These are phyloP conservation scores for Venustampulla echinocandica DNA, from an alignment of 495 filamentous ascomycete species.

Conservation along the genomic window DNA sequence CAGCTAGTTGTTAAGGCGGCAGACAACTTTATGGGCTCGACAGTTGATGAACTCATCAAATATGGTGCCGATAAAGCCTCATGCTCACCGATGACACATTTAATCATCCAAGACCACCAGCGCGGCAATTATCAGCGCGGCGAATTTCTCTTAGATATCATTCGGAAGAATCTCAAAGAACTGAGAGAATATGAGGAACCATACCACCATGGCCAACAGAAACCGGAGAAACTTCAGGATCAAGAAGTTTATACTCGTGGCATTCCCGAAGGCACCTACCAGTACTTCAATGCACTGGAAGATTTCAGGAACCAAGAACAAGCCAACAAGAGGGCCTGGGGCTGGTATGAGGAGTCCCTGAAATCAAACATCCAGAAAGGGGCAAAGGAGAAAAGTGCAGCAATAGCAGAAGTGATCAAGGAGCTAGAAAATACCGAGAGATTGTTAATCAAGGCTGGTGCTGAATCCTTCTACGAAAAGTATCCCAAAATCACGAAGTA, in stretches of 20 bases:
- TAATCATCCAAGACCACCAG: slow-evolving; percentile 19
- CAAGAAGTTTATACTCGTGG: slow-evolving; percentile 35
- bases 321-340: slow-evolving; percentile 24
- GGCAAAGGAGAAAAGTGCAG: slow-evolving; percentile 40
- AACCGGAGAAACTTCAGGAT: slow-evolving; percentile 21
- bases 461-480: slow-evolving; percentile 56
- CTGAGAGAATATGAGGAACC: slow-evolving; percentile 35
- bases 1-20: slow-evolving; percentile 58
- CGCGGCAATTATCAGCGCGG: slow-evolving; percentile 20
- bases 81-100: slow-evolving; percentile 29
- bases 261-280: slow-evolving; percentile 41
- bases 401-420: slow-evolving; percentile 36
- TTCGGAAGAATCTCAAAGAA: slow-evolving; percentile 37
- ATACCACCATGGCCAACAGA: slow-evolving; percentile 7
- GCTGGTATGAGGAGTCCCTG: slow-evolving; percentile 19
- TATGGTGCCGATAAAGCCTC: slow-evolving; percentile 51
- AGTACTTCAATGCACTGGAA: slow-evolving; percentile 28
- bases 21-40: slow-evolving; percentile 35
- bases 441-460: slow-evolving; percentile 43
- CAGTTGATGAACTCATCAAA: slow-evolving; percentile 48
- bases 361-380: slow-evolving; percentile 24
- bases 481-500: slow-evolving; percentile 41
- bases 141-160: slow-evolving; percentile 46
- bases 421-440: slow-evolving; percentile 46
- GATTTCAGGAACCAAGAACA: slow-evolving; percentile 11